These are phyloP conservation scores for Peronospora belbahrii DNA, from an alignment of 352 stramenopile genomes.

Conservation along the genomic window DNA sequence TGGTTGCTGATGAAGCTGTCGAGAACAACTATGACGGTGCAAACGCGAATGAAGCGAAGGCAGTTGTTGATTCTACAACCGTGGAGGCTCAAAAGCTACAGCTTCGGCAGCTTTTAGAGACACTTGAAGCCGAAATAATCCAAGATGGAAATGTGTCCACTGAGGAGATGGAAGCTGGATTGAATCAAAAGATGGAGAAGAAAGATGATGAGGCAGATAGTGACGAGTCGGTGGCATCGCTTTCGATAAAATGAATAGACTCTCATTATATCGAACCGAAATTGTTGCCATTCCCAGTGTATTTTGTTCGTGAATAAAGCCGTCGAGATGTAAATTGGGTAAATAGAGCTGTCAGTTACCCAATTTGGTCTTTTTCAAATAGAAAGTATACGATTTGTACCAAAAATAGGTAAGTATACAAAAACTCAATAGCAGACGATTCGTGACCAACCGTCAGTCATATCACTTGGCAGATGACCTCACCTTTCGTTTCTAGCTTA, in stretches of 20 bases:
- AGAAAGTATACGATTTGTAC: too few relatives aligned
- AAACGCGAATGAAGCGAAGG: slow-evolving; percentile 6
- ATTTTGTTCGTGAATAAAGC: too few relatives aligned
- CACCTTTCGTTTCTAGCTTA: slow-evolving; percentile 40
- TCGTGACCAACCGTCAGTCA: slow-evolving; percentile 4
- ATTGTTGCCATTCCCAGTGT: too few relatives aligned
- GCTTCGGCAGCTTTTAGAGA: slow-evolving; percentile 31
- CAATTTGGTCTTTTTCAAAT: too few relatives aligned
- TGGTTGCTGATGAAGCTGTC: slow-evolving; percentile 22
- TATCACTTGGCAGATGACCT: slow-evolving; percentile 13
- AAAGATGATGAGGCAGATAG: slow-evolving; percentile 1
- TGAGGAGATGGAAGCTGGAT: slow-evolving; percentile 2
- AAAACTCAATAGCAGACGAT: too few relatives aligned
- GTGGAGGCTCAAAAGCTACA: slow-evolving; percentile 32
- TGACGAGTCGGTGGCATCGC: too few relatives aligned
- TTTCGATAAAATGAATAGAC: too few relatives aligned
- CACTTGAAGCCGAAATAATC: slow-evolving; percentile 18
- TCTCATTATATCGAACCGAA: too few relatives aligned
- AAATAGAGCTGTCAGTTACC: too few relatives aligned
- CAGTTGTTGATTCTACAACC: slow-evolving; percentile 18
- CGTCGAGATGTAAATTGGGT: too few relatives aligned
- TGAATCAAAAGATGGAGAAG: neutral
- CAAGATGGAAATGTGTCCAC: neutral
- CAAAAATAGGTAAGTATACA: too few relatives aligned
- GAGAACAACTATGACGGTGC: slow-evolving; percentile 1